These are phyloP conservation scores for Lactarius indigo DNA, from an alignment of 768 basidiomycete genomes.

Conservation along the genomic window DNA sequence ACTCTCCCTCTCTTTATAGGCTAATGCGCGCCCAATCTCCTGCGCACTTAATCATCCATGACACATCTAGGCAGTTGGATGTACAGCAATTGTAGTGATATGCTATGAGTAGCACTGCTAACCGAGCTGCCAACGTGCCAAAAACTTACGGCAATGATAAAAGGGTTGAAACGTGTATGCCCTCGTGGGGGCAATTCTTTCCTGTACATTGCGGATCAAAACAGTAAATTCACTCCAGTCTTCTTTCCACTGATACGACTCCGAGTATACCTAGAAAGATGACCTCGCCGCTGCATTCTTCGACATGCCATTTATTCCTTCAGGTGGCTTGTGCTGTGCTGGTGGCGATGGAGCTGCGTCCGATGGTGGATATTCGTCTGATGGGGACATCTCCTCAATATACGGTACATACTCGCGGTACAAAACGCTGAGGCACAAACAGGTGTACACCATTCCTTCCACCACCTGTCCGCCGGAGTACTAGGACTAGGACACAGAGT, in stretches of 20 bases:
- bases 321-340: not conserved
- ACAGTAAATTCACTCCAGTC: not conserved
- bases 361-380: not conserved
- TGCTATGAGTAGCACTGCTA: not conserved
- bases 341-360: not conserved
- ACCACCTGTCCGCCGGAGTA: not conserved
- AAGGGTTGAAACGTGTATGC: not conserved
- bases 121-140: not conserved
- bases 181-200: not conserved
- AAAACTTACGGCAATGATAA: not conserved
- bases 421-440: not conserved
- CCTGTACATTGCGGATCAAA: too few relatives aligned
- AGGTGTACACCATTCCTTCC: too few relatives aligned
- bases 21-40: not conserved
- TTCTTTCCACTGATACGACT: not conserved
- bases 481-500: not conserved
- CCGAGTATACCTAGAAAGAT: not conserved
- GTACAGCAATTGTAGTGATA: slow-evolving; percentile 9
- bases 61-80: slow-evolving; percentile 10
- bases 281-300: not conserved
- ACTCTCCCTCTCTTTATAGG: too few relatives aligned
- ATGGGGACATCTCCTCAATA: not conserved
- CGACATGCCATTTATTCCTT: not conserved
- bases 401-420: not conserved
- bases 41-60: slow-evolving; percentile 3